Conservation (phyloP, 2,329 filamentous ascomycete species). For the Dothiorella sarmentorum region DNA sequence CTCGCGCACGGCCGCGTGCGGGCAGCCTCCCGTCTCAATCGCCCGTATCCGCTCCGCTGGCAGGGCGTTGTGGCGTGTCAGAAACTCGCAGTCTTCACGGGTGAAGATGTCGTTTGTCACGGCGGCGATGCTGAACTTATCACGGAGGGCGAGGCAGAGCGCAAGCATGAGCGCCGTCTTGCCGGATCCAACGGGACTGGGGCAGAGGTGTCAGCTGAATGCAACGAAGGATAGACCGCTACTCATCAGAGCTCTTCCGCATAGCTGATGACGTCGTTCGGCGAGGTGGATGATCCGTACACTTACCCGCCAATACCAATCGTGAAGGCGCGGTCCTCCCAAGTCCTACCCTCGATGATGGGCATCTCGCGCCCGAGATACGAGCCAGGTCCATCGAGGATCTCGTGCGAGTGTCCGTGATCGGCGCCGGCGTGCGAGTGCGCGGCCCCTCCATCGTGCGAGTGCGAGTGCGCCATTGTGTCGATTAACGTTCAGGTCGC, state of each 20-base stretch:
- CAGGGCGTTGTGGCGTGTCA: constrained; percentile 80
- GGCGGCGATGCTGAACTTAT: constrained; percentile 80
- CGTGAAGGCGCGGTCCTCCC: constrained; percentile 87
- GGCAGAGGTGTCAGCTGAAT: constrained; percentile 80
- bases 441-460: constrained; percentile 50
- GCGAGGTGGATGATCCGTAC: background rate
- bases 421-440: constrained; percentile 51
- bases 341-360: constrained; percentile 81
- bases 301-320: constrained; percentile 94
- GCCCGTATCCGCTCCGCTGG: constrained; percentile 81
- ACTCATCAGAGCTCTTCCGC: too few relatives aligned
- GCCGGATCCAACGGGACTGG: constrained; percentile 88
- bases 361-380: constrained; percentile 90
- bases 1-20: constrained; percentile 94
- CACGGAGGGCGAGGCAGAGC: constrained; percentile 79
- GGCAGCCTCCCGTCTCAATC: constrained; percentile 96
- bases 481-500: too few relatives aligned
- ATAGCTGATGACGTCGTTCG: too few relatives aligned
- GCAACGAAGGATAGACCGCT: too few relatives aligned
- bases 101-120: constrained; percentile 99
- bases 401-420: constrained; percentile 94
- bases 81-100: constrained; percentile 93
- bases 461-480: constrained; percentile 43
- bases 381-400: constrained; percentile 88
- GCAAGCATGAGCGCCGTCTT: constrained; percentile 97